Evolutionary conservation across 116 monocot species (phyloP).

Genomic region (Zostera marina): DNA sequence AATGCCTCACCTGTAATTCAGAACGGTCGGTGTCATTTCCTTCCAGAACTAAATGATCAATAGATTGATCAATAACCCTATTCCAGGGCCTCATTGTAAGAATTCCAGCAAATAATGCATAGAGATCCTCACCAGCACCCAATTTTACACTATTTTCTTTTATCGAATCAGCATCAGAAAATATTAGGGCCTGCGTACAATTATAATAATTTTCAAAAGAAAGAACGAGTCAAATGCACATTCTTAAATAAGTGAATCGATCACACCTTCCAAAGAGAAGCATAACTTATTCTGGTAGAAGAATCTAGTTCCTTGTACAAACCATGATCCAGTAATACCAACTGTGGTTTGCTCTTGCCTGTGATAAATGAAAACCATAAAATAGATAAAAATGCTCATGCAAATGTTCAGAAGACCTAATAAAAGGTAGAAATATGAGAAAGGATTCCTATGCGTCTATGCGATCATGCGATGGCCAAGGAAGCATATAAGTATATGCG

Average conservation of each 20-base stretch:
- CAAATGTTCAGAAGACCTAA: neutral
- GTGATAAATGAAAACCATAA: neutral
- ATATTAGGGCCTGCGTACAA: constrained; percentile 52
- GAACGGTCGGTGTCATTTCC: constrained; percentile 45
- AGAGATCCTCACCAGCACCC: constrained; percentile 91
- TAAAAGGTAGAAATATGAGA: neutral
- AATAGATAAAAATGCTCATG: neutral
- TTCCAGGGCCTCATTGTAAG: constrained; percentile 94
- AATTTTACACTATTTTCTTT: constrained; percentile 81
- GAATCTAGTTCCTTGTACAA: constrained; percentile 79
- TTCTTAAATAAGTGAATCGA: neutral
- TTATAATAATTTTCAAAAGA: constrained; percentile 1
- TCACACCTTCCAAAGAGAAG: constrained; percentile 78
- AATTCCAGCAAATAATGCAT: constrained; percentile 75
- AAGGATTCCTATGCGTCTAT: neutral
- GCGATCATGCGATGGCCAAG: too few relatives aligned
- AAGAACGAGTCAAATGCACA: neutral
- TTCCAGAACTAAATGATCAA: constrained; percentile 68
- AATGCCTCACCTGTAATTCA: constrained; percentile 58
- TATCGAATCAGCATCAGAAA: constrained; percentile 71
- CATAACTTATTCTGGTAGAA: constrained; percentile 65
- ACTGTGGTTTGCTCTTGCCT: constrained; percentile 68
- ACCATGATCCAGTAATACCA: constrained; percentile 91
- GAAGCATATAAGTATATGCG: too few relatives aligned
- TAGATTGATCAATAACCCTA: constrained; percentile 70